phyloP scores from a whole-genome alignment of 352 stramenopile species.

The Vaucheria bursata region DNA sequence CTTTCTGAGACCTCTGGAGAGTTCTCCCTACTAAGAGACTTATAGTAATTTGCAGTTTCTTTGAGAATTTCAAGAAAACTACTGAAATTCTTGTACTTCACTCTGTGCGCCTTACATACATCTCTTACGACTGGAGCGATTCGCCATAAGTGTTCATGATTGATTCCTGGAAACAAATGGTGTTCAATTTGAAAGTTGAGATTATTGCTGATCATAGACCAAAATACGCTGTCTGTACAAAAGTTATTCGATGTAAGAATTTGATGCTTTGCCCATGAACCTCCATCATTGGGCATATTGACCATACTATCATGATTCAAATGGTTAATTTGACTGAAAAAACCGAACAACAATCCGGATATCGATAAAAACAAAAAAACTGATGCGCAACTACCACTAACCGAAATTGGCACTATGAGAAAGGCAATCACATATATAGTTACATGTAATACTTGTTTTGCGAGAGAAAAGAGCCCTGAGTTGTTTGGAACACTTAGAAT shows the following conservation, averaged over 20 bases:
- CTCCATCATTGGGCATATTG: not conserved
- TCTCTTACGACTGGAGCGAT: constrained; percentile 83
- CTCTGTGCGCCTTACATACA: constrained; percentile 81
- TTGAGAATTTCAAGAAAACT: constrained; percentile 22
- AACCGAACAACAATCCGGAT: constrained; percentile 66
- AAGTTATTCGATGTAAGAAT: constrained; percentile 89
- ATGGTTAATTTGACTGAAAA: constrained; percentile 64
- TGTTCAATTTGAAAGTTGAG: constrained; percentile 89
- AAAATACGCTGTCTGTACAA: constrained; percentile 64
- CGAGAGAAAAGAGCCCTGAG: not conserved
- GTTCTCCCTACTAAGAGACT: not conserved
- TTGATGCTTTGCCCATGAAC: constrained; percentile 70
- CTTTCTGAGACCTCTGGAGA: too few relatives aligned
- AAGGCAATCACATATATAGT: constrained; percentile 47
- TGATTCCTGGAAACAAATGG: constrained; percentile 72
- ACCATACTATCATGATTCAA: constrained; percentile 50
- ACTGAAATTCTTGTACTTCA: constrained; percentile 66
- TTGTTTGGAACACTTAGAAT: constrained; percentile 22
- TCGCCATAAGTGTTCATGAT: constrained; percentile 76
- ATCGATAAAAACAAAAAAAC: not conserved
- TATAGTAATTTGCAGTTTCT: constrained; percentile 24
- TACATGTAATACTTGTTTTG: constrained; percentile 43
- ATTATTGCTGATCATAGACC: constrained; percentile 71
- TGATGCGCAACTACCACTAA: not conserved
- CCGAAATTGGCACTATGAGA: constrained; percentile 34